Percentiles rank a stretch among this genome's conserved stretches.
Evolutionary conservation across 208 protist genomes (phyloP).

Genomic region (Leptomonas pyrrhocoris): DNA sequence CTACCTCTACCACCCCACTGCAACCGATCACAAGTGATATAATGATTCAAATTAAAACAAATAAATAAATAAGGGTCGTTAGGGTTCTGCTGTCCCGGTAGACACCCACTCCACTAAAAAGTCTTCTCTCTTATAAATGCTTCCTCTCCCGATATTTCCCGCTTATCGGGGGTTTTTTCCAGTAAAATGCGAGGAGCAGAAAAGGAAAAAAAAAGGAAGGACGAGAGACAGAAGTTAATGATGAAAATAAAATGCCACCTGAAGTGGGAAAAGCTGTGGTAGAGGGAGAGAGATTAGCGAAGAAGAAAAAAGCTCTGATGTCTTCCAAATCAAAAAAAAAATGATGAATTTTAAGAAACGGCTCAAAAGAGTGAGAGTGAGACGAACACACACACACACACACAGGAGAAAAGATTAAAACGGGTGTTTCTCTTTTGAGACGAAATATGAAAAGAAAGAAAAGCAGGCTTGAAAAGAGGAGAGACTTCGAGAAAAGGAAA

Average conservation of each 20-base stretch:
- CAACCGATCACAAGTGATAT: too few relatives aligned
- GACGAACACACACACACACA: conserved; percentile 4
- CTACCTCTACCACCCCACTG: background rate
- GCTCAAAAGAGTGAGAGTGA: conserved; percentile 9
- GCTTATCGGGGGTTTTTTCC: background rate
- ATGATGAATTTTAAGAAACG: background rate
- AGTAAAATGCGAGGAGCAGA: background rate
- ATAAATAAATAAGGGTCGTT: background rate
- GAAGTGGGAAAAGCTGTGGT: background rate
- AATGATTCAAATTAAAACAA: background rate
- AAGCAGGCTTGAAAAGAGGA: conserved; percentile 2
- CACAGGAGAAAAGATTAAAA: background rate
- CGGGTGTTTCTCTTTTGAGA: background rate
- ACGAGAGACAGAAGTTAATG: conserved; percentile 5
- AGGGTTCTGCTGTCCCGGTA: conserved; percentile 3
- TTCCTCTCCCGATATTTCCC: background rate
- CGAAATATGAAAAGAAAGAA: background rate
- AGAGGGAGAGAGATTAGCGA: background rate
- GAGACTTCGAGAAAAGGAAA: background rate
- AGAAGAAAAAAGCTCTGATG: conserved; percentile 4
- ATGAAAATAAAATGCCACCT: background rate
- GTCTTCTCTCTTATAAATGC: background rate
- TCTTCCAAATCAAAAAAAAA: conserved; percentile 8
- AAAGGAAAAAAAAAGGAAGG: background rate
- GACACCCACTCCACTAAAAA: background rate